Conservation (phyloP, 495 filamentous ascomycete species). For the Neurospora sp. region DNA sequence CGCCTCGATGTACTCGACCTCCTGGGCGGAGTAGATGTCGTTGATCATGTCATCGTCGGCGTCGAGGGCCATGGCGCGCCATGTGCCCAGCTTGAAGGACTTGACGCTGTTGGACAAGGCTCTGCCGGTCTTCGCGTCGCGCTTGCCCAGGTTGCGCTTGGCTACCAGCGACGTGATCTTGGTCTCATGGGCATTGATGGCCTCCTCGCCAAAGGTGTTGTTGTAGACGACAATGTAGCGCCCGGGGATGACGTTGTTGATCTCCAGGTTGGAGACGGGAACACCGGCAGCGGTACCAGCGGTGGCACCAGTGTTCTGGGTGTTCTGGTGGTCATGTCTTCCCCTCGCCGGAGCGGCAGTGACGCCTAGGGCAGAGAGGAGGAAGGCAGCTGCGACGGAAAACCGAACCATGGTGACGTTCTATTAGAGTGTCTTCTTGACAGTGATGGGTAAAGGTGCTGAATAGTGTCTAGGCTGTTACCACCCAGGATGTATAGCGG, state of each 20-base stretch:
- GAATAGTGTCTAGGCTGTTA: not conserved
- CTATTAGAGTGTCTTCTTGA: not conserved
- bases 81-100: constrained; percentile 30
- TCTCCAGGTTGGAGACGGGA: constrained; percentile 34
- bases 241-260: constrained; percentile 30
- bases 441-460: not conserved
- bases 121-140: constrained; percentile 26
- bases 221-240: constrained; percentile 44
- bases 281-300: constrained; percentile 24
- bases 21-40: constrained; percentile 31
- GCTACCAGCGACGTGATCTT: constrained; percentile 31
- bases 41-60: constrained; percentile 37
- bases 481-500: not conserved
- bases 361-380: constrained; percentile 24
- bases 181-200: constrained; percentile 29
- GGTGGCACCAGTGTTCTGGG: not conserved
- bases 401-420: constrained; percentile 19
- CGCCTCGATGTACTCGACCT: constrained; percentile 41
- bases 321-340: not conserved
- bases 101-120: constrained; percentile 31
- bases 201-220: constrained; percentile 30
- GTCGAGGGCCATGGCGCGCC: constrained; percentile 40
- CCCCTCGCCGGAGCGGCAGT: constrained; percentile 16
- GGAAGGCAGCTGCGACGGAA: constrained; percentile 16
- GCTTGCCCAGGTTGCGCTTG: constrained; percentile 39